Evolutionary conservation across 257 asterid species (phyloP).

Genomic region (Cynanchum wilfordii): DNA sequence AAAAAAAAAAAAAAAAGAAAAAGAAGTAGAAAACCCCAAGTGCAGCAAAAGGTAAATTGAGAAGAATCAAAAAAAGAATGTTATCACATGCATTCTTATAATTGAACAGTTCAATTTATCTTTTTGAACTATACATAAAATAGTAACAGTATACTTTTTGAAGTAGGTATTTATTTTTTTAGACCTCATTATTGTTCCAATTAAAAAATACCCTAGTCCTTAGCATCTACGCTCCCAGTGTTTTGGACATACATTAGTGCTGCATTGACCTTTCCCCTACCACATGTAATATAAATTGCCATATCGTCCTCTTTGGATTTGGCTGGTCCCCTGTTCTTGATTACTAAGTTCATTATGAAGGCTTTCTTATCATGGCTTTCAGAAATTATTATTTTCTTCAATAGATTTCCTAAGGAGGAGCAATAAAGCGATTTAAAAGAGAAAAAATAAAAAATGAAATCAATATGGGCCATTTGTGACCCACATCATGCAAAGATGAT

Average conservation of each 20-base stretch:
- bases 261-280: conserved; percentile 17
- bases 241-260: conserved; percentile 13
- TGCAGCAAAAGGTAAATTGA: neutral
- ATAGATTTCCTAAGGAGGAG: neutral
- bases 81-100: neutral
- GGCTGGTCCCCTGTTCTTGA: conserved; percentile 13
- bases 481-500: neutral
- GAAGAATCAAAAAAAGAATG: neutral
- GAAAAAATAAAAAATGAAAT: neutral
- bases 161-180: too few relatives aligned
- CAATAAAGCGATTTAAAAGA: neutral
- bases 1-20: too few relatives aligned
- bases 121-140: too few relatives aligned
- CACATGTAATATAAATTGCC: conserved; percentile 6
- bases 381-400: neutral
- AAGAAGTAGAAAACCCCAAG: neutral
- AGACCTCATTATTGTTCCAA: neutral
- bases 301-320: conserved; percentile 23
- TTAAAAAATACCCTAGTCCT: neutral
- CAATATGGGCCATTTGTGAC: neutral
- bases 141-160: too few relatives aligned
- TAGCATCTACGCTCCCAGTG: neutral
- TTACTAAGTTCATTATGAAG: neutral
- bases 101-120: too few relatives aligned
- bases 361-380: conserved; percentile 8